These are phyloP conservation scores for Fusarium dlaminii DNA, from an alignment of 2,329 filamentous ascomycete species.

Conservation along the genomic window DNA sequence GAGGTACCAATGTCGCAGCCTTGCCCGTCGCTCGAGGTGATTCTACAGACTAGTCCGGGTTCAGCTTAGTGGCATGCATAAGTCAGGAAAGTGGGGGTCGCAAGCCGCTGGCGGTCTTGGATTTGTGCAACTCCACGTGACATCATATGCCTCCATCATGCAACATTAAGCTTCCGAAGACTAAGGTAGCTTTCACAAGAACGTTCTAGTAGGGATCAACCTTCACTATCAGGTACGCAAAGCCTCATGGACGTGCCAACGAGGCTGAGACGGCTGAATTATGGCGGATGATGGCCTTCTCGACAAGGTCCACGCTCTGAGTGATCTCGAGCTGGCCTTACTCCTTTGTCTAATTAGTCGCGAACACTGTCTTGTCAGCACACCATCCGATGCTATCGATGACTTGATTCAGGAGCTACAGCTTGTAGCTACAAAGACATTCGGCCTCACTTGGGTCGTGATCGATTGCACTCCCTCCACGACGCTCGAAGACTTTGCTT, in stretches of 20 bases:
- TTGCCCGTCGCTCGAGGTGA: constrained; percentile 42
- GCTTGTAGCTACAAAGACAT: constrained; percentile 75
- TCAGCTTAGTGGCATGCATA: constrained; percentile 43
- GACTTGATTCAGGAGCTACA: constrained; percentile 78
- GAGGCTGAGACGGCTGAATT: constrained; percentile 38
- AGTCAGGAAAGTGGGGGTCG: constrained; percentile 7
- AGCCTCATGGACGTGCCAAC: constrained; percentile 42
- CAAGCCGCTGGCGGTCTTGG: constrained; percentile 4
- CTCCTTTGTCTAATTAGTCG: constrained; percentile 82
- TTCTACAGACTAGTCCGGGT: constrained; percentile 26
- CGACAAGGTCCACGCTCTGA: constrained; percentile 78
- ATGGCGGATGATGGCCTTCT: constrained; percentile 73
- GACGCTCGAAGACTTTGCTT: constrained; percentile 83
- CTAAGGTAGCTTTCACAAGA: constrained; percentile 17
- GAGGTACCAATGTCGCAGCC: constrained; percentile 44
- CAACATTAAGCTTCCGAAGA: constrained; percentile 23
- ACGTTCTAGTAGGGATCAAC: constrained; percentile 5
- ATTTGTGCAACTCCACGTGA: constrained; percentile 44
- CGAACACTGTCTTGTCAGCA: constrained; percentile 90
- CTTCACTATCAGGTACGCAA: not conserved
- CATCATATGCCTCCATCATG: constrained; percentile 41
- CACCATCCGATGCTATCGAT: constrained; percentile 68
- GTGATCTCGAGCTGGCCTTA: constrained; percentile 87
- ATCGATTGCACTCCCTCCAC: constrained; percentile 78
- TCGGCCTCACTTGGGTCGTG: constrained; percentile 75